Conservation (phyloP, 148 eudicot genomes). For the Rhododendron vialii region DNA sequence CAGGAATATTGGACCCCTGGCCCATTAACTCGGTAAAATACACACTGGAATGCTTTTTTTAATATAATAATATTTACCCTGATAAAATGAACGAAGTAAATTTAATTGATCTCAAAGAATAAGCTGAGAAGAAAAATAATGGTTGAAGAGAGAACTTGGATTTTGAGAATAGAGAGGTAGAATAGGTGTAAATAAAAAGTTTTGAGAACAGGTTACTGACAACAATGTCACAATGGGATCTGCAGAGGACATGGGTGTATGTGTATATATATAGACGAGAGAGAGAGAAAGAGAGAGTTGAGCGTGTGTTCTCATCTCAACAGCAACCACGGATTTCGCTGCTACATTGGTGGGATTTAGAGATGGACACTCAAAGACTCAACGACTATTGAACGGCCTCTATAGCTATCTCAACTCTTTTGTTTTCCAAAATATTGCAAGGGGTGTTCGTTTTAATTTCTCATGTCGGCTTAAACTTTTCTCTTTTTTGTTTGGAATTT, state of each 20-base stretch:
- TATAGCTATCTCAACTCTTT: neutral
- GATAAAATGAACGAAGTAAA: neutral
- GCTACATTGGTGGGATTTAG: conserved; percentile 13
- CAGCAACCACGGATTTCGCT: conserved; percentile 14
- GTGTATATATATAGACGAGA: neutral
- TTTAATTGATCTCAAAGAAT: neutral
- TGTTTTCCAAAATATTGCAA: too few relatives aligned
- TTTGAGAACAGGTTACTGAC: neutral
- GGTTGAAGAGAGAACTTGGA: neutral
- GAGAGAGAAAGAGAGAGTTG: neutral
- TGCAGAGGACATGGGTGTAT: neutral
- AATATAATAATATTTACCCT: neutral
- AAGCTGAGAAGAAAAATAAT: neutral
- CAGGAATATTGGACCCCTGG: neutral
- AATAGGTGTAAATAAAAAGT: neutral
- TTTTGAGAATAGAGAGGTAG: neutral
- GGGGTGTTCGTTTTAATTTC: too few relatives aligned
- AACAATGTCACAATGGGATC: neutral
- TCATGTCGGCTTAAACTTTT: too few relatives aligned
- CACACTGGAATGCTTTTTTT: too few relatives aligned
- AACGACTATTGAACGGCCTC: neutral
- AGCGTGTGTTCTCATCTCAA: neutral
- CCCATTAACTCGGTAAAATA: neutral
- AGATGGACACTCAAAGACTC: neutral
- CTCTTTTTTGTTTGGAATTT: neutral